Evolutionary conservation across 2,329 filamentous ascomycete genomes (phyloP), one percentile per base, ranked within the genome.

Genomic region (Colletotrichum siamense): DNA sequence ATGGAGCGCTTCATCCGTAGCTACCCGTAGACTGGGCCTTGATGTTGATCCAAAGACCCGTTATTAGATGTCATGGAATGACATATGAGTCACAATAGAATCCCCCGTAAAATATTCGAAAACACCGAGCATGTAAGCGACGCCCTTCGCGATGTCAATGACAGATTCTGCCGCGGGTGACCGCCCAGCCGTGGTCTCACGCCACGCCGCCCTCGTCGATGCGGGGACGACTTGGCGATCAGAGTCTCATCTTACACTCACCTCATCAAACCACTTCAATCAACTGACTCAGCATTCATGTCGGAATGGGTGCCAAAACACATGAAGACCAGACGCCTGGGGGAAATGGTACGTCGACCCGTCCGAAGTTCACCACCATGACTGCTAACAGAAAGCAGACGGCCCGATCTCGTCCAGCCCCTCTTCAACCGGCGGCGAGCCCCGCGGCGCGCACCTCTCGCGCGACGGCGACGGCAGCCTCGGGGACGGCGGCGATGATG

Each of bases 381-480:
- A 15, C 22, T 22, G 49, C 16, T 22, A 49, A 30, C 81, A 81
- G 71, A 81, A 71, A 61, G 32, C 74, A 64, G 69, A 63, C 52
- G 61, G 82, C 64, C 78, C 76, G 71, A 79, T 78, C 8, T 74
- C 75, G 8, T 24, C 64, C 69, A 59, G 61, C 55, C 36, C 79
- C 68, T 79, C 76, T 76, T 77, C 75, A 52, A 73, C 78, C 66
- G 86, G 86, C 57, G 87, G 87, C 64, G 85, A 87, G 75, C 85
- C 86, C 52, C 84, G 85, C 9, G 87, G 86, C 39, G 79, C 79
- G 8, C 86, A 88, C 74, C 77, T 84, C 55, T 82, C 84, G 75
- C 82, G 84, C 57, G 87, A 89, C 73, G 86, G 86, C 9, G 87
- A 89, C 69, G 84, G 85, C 6, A 84, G 79, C 63, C 71, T 87